Base-by-base conservation (phyloP, 352 stramenopile genomes). In the Globisporangium spiculum region DNA sequence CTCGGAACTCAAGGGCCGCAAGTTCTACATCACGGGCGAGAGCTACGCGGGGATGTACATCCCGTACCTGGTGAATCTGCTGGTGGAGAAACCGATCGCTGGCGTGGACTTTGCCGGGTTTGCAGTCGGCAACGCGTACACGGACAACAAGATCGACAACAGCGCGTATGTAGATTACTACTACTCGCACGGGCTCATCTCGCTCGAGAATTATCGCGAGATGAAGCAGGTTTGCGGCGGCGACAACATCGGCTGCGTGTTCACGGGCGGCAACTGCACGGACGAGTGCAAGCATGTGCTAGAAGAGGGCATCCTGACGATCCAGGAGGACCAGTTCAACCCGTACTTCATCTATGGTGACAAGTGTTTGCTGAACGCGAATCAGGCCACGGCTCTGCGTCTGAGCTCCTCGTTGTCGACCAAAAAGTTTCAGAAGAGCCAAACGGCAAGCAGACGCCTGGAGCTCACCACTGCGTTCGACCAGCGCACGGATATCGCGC, bases 41-140 rank as follows among this genome's bases (percentile, higher is more conserved):
- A 92, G 83, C 58, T 95, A 95, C 70, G 87, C 87, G 3, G 91
- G 91, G 1, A 89, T 96, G 75, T 97, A 98, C 83, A 92, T 97
- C 60, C 89, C 90, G 26, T 94, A 81, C 57, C 72, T 97, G 0
- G 83, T 94, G 9, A 71, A 92, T 60, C 66, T 82, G 20, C 68
- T 96, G 32, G 75, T 96, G 20, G 74, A 84, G 24, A 73, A 77
- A 30, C 83, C 82, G 14, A 79, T 89, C 30, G 44, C 72, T 22
- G 75, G 66, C n/a, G 83, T 95, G 20, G 55, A 61, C 46, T 53
- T 53, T 53, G 46, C 46, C 0, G 46, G 46, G 1, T 53, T 53
- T 5, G 46, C 46, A 18, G 22, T 53, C 46, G 46, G 46, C 16
- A 65, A 65, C 27, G 73, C 77, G 22, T 81, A 81, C 32, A 88